Conservation (phyloP, 495 filamentous ascomycete species). For the Wilcoxina mikolae region DNA sequence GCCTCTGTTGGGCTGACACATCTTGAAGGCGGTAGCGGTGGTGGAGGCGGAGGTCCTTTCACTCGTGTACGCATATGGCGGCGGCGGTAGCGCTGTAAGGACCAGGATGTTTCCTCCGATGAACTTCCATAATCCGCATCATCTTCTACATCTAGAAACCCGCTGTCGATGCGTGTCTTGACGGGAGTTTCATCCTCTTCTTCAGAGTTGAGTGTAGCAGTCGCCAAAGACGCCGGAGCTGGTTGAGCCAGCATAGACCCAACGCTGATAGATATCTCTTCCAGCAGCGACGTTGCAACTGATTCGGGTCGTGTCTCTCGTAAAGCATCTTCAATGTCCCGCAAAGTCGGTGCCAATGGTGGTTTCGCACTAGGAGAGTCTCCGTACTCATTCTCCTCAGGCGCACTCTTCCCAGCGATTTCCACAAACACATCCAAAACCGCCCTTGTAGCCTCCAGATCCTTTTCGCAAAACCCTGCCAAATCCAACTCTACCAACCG, state of each 20-base stretch:
- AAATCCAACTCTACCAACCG: conserved; percentile 17
- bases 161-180: too few relatives aligned
- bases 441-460: conserved; percentile 11
- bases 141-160: not conserved
- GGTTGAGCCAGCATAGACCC: not conserved
- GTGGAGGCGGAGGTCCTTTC: not conserved
- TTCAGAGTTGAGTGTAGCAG: too few relatives aligned
- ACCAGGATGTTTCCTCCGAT: too few relatives aligned
- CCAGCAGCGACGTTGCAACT: not conserved
- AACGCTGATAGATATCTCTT: too few relatives aligned
- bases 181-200: too few relatives aligned
- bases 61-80: not conserved
- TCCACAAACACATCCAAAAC: conserved; percentile 3
- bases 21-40: not conserved
- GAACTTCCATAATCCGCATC: not conserved
- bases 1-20: not conserved
- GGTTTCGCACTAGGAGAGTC: not conserved
- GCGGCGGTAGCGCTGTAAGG: too few relatives aligned
- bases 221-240: not conserved
- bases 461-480: conserved; percentile 20
- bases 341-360: not conserved
- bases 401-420: not conserved
- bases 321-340: not conserved
- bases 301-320: not conserved
- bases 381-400: not conserved